Conservation (phyloP, 148 eudicot species). For the Beta vulgaris region DNA sequence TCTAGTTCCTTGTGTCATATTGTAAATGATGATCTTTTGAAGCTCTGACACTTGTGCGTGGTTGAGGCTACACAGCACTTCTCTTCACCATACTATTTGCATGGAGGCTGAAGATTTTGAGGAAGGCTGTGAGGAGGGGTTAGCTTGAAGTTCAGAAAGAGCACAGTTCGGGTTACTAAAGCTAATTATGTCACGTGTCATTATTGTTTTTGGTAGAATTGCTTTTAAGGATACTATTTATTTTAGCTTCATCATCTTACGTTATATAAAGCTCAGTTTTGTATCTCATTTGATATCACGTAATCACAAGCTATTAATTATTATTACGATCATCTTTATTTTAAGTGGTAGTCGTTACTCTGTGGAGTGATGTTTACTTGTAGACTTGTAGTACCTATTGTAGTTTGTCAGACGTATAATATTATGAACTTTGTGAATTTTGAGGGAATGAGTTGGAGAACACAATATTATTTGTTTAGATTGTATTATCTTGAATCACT, state of each 20-base stretch:
- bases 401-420: too few relatives aligned
- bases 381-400: too few relatives aligned
- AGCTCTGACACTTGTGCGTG: neutral
- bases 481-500: too few relatives aligned
- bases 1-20: neutral
- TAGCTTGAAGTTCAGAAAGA: neutral
- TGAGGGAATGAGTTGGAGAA: too few relatives aligned
- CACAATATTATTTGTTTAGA: too few relatives aligned
- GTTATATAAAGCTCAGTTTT: neutral
- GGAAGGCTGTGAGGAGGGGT: neutral
- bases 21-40: neutral
- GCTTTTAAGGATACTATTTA: neutral
- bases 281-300: neutral
- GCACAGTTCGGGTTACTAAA: neutral
- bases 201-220: neutral
- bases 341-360: too few relatives aligned
- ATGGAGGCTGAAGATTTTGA: neutral
- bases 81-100: neutral
- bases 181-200: neutral
- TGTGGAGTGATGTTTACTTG: too few relatives aligned
- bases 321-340: too few relatives aligned
- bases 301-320: too few relatives aligned
- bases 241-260: neutral
- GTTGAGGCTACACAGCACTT: slow-evolving; percentile 3
- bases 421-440: too few relatives aligned